Evolutionary conservation across 2,329 filamentous ascomycete genomes (phyloP).

Genomic region (Arthrinium phaeospermum): DNA sequence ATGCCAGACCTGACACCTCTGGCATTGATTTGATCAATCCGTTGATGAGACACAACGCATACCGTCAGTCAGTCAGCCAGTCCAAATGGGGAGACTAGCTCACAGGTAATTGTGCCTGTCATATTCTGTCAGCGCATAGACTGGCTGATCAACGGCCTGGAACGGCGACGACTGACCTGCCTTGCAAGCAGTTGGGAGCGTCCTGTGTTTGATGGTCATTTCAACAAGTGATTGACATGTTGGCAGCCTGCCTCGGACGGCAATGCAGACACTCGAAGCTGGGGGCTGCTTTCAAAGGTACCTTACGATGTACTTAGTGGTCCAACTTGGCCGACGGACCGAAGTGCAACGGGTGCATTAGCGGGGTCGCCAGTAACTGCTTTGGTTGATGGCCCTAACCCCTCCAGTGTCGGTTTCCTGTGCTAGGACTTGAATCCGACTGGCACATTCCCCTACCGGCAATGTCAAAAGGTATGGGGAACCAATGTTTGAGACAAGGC

Average conservation of each 20-base stretch:
- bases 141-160: no score
- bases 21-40: slow-evolving; percentile 12
- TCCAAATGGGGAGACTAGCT: no score
- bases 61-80: neutral
- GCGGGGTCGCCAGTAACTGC: slow-evolving; percentile 13
- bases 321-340: slow-evolving; percentile 18
- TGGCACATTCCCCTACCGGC: neutral
- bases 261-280: neutral
- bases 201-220: neutral
- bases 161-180: neutral
- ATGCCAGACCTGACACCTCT: slow-evolving; percentile 13
- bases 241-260: neutral
- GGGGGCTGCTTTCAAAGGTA: neutral
- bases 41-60: neutral
- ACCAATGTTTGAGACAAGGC: slow-evolving; percentile 3
- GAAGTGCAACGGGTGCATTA: slow-evolving; percentile 18
- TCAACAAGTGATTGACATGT: neutral
- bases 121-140: neutral
- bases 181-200: neutral
- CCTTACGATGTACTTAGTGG: neutral
- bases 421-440: neutral
- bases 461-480: neutral
- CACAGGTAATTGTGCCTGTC: neutral
- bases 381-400: neutral
- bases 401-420: neutral